Evolutionary conservation across 371 early-diverging fungal species (phyloP).

Genomic region (Syncephalastrum contaminatum): DNA sequence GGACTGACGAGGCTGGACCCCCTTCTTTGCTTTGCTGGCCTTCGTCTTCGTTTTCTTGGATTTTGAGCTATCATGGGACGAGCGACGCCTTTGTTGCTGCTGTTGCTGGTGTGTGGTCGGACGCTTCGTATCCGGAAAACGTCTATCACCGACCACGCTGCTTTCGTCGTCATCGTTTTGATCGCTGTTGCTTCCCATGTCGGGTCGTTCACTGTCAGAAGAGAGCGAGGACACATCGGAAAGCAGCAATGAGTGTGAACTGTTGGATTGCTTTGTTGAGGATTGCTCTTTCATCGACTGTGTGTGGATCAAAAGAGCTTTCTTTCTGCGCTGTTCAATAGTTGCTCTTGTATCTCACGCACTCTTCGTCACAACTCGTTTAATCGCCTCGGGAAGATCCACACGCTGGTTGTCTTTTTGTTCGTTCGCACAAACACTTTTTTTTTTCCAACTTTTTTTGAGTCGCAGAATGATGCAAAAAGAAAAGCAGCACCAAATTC

Average conservation of each 20-base stretch:
- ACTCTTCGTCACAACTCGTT: too few relatives aligned
- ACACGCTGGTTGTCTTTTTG: too few relatives aligned
- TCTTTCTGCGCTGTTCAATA: too few relatives aligned
- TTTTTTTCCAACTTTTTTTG: too few relatives aligned
- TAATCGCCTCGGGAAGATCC: too few relatives aligned
- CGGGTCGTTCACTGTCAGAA: slow-evolving; percentile 30
- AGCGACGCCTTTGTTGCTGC: slow-evolving; percentile 1
- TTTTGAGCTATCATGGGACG: slow-evolving; percentile 3
- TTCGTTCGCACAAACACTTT: too few relatives aligned
- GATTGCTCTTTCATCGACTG: slow-evolving; percentile 18
- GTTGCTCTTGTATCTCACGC: too few relatives aligned
- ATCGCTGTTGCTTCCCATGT: background rate
- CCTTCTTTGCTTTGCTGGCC: slow-evolving; percentile 15
- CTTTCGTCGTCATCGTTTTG: slow-evolving; percentile 13
- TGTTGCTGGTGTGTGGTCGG: background rate
- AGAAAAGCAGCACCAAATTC: too few relatives aligned
- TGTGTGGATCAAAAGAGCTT: too few relatives aligned
- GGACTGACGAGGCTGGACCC: slow-evolving; percentile 7
- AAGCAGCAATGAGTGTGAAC: slow-evolving; percentile 36
- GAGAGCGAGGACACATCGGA: slow-evolving; percentile 45
- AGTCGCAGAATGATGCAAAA: too few relatives aligned
- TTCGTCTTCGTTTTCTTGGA: slow-evolving; percentile 16
- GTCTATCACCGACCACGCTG: slow-evolving; percentile 2
- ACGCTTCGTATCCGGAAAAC: slow-evolving; percentile 14
- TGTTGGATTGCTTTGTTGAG: slow-evolving; percentile 19